Evolutionary conservation across 176 grass and related monocot species (phyloP).

Genomic region (Cenchrus purpureus): DNA sequence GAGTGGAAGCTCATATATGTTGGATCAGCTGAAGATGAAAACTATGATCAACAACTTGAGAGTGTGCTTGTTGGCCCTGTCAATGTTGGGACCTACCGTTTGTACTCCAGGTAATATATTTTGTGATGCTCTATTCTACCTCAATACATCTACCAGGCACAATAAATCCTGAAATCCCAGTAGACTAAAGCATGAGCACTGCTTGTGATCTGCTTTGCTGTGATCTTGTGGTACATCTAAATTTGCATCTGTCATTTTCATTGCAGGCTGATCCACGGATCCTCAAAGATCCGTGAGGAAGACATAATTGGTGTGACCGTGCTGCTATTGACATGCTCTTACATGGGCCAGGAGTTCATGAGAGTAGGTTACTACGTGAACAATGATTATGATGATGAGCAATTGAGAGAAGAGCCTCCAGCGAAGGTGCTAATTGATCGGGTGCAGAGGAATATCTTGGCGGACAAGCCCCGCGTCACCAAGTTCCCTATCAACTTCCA

Average conservation of each 20-base stretch:
- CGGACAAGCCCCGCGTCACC: conserved; percentile 94
- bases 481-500: conserved; percentile 99
- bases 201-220: neutral
- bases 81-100: conserved; percentile 97
- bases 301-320: conserved; percentile 98
- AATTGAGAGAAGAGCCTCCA: conserved; percentile 90
- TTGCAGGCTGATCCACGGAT: conserved; percentile 91
- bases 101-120: conserved; percentile 70
- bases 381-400: conserved; percentile 96
- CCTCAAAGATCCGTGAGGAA: conserved; percentile 89
- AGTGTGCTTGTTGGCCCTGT: conserved; percentile 96
- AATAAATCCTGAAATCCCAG: no score
- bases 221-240: neutral
- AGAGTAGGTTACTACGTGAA: conserved; percentile 98
- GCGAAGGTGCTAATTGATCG: conserved; percentile 70
- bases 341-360: conserved; percentile 97
- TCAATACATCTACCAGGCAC: neutral
- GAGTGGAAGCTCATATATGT: conserved; percentile 99
- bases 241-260: conserved; percentile 3
- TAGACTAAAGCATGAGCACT: no score
- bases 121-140: conserved; percentile 7
- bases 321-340: conserved; percentile 91
- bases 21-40: conserved; percentile 98
- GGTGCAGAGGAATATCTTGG: conserved; percentile 95
- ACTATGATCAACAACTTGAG: conserved; percentile 93